These are phyloP conservation scores for Mitragyna speciosa DNA, from an alignment of 257 asterid species.

Conservation along the genomic window DNA sequence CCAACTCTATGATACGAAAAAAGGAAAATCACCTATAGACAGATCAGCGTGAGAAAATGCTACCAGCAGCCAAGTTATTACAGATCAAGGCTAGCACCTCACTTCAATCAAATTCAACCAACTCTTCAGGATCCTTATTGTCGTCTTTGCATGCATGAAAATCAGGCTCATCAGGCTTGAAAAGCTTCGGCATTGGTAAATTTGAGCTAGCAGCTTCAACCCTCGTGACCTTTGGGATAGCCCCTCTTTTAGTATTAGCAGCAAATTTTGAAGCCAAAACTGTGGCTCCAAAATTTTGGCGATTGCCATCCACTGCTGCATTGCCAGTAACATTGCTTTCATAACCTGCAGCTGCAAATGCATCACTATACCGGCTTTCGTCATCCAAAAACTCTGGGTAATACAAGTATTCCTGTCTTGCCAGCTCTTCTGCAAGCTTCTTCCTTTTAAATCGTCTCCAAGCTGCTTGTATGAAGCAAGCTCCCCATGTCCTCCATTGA, in stretches of 20 bases:
- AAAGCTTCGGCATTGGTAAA: slow-evolving; percentile 61
- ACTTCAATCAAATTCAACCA: slow-evolving; percentile 14
- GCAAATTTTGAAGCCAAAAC: slow-evolving; percentile 68
- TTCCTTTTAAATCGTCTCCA: slow-evolving; percentile 48
- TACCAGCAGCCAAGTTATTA: neutral
- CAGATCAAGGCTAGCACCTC: neutral
- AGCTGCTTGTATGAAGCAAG: slow-evolving; percentile 68
- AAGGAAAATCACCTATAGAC: neutral
- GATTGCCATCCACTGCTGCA: slow-evolving; percentile 15
- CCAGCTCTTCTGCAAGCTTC: slow-evolving; percentile 55
- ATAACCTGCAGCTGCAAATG: neutral
- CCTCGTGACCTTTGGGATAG: slow-evolving; percentile 31
- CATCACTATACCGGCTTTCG: slow-evolving; percentile 28
- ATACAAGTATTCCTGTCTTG: slow-evolving; percentile 52
- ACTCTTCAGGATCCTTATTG: slow-evolving; percentile 11
- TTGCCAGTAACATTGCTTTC: neutral
- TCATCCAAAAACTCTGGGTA: slow-evolving; percentile 25
- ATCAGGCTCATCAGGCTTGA: slow-evolving; percentile 73
- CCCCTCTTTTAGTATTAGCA: slow-evolving; percentile 53
- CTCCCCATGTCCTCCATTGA: slow-evolving; percentile 95
- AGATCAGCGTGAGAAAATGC: neutral
- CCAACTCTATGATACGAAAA: neutral
- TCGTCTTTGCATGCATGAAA: slow-evolving; percentile 29
- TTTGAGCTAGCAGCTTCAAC: slow-evolving; percentile 37
- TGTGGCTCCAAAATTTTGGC: slow-evolving; percentile 46